Base-by-base conservation (phyloP, 1,284 basidiomycete genomes). In the Tylopilus sp. region DNA sequence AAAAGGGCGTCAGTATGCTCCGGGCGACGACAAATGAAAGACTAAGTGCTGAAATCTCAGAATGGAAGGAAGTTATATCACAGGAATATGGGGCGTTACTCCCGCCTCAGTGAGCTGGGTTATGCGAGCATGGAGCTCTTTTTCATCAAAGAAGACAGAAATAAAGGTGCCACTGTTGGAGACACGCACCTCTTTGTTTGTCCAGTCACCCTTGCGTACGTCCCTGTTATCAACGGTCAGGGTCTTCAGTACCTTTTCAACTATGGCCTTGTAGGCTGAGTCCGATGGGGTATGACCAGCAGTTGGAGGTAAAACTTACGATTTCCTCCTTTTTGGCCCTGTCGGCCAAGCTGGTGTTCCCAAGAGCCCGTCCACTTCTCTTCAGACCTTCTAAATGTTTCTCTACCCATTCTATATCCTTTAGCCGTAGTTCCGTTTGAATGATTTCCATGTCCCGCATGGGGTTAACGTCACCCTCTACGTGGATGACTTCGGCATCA, bases 321-420 rank as follows among this genome's bases (percentile, higher is more conserved):
- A 97, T 86, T 71, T 99, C 96, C 70, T 98, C 96, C 74, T 97
- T 97, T 77, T 79, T 92, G 30, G 93, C 93, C 74, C 90, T 97
- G 73, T 97, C 96, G 1, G 93, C 94, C 59, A 99, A 75, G 64
- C 84, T 89, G 50, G 71, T 82, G 64, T 77, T 92, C 11, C 90
- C 91, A 33, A 94, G 75, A 46, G 81, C 71, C 36, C 89, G 77
- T 13, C 81, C 80, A 35, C 70, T 65, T 72, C 86, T 90, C 71
- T 90, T 92, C 54, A 92, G 68, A 39, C 71, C 73, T 0, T 98
- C 96, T 30, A 97, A 71, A 44, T 84, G 75, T 74, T 98, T 98
- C 72, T 98, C 91, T 12, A 92, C 86, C 97, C 97, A 99, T 66
- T 99, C 97, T 57, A 97, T 97, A 69, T 99, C 97, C 75, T 99